A percentile compares a stretch with the other conserved stretches of the same genome.
Evolutionary conservation across 257 asterid genomes (phyloP).

Genomic region (Salvia splendens): DNA sequence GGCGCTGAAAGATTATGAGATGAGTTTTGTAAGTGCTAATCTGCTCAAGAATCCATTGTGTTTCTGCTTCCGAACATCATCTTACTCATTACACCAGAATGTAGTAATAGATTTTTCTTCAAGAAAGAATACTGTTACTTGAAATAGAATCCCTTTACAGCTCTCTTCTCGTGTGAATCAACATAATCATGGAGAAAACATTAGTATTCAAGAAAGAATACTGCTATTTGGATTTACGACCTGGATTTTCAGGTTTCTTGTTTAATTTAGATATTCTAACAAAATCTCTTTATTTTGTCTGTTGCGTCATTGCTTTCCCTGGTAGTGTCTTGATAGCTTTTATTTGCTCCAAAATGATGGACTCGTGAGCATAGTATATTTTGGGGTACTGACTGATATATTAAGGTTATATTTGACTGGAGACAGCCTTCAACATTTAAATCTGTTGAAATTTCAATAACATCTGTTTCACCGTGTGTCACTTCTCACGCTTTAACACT

Average conservation of each 20-base stretch:
- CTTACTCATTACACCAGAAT: constrained; percentile 10
- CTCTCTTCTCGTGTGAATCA: no score
- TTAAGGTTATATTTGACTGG: neutral
- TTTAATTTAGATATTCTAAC: neutral
- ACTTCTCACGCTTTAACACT: neutral
- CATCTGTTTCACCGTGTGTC: neutral
- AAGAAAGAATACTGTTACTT: neutral
- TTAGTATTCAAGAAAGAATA: neutral
- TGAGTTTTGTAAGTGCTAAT: constrained; percentile 70
- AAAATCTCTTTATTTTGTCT: neutral
- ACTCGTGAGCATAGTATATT: neutral
- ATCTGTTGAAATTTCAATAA: neutral
- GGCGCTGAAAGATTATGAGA: constrained; percentile 67
- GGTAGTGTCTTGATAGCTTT: neutral
- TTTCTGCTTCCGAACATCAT: constrained; percentile 13
- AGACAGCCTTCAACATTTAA: constrained; percentile 4
- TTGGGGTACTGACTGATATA: neutral
- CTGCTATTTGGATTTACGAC: neutral
- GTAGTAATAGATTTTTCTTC: constrained; percentile 6
- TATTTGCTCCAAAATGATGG: constrained; percentile 7
- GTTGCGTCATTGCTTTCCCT: constrained; percentile 5
- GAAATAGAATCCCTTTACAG: neutral
- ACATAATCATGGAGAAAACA: neutral
- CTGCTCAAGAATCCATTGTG: constrained; percentile 22
- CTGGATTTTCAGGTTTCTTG: constrained; percentile 16